Evolutionary conservation across 495 filamentous ascomycete species (phyloP).

Genomic region (Letharia columbiana): DNA sequence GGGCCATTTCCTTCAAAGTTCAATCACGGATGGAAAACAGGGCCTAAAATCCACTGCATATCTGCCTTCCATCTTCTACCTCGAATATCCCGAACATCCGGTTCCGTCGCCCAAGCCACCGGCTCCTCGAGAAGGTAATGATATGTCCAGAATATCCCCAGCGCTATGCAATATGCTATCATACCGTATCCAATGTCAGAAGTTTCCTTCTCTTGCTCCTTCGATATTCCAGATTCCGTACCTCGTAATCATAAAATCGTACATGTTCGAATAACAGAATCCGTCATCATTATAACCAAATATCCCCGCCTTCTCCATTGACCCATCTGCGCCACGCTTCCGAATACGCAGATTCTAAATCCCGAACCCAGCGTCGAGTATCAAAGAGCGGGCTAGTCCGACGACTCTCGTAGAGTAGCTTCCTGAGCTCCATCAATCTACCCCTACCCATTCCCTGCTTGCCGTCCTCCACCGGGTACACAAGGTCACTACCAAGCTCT

Average conservation of each 20-base stretch:
- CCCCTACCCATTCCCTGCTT: slow-evolving; percentile 52
- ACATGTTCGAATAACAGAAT: background rate
- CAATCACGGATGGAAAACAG: background rate
- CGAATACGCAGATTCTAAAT: slow-evolving; percentile 83
- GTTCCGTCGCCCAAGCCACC: slow-evolving; percentile 3
- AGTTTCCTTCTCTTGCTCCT: background rate
- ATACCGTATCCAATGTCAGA: background rate
- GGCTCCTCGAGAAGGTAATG: background rate
- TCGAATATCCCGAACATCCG: background rate
- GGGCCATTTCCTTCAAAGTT: background rate
- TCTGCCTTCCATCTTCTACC: background rate
- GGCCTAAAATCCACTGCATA: background rate
- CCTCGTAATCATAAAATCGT: slow-evolving; percentile 12
- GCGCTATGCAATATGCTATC: slow-evolving; percentile 14
- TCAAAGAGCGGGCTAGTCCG: slow-evolving; percentile 85
- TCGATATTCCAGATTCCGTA: background rate
- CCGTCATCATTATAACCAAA: slow-evolving; percentile 45
- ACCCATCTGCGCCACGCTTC: slow-evolving; percentile 87
- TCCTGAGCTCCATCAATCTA: slow-evolving; percentile 64
- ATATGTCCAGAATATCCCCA: slow-evolving; percentile 6
- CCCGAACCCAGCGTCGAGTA: slow-evolving; percentile 83
- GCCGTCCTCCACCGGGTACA: slow-evolving; percentile 46
- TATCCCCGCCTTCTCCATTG: slow-evolving; percentile 78
- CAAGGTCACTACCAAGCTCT: slow-evolving; percentile 56
- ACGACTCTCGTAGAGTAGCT: slow-evolving; percentile 69